Evolutionary conservation across 2,329 filamentous ascomycete species (phyloP).

Genomic region (Hypocrella siamensis): DNA sequence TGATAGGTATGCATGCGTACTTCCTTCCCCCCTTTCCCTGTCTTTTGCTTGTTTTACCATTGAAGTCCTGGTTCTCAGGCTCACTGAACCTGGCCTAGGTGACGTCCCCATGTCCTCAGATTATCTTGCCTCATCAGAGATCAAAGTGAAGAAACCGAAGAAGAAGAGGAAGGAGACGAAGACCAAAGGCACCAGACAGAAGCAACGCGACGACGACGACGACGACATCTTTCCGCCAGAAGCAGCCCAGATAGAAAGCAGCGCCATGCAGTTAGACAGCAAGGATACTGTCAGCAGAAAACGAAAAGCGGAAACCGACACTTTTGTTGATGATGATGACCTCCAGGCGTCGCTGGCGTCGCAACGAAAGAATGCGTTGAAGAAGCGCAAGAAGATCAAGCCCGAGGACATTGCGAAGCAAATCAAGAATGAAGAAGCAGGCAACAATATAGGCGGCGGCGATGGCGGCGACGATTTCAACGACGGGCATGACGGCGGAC

Average conservation of each 20-base stretch:
- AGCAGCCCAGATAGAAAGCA: conserved; percentile 21
- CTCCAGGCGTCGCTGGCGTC: conserved; percentile 71
- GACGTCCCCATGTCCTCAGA: conserved; percentile 45
- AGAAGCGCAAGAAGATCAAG: conserved; percentile 76
- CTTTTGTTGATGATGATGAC: conserved; percentile 82
- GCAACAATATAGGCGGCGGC: conserved; percentile 25
- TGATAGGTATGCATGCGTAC: conserved; percentile 29
- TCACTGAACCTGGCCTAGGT: conserved; percentile 8
- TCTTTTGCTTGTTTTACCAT: neutral
- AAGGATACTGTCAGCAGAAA: conserved; percentile 39
- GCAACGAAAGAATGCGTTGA: conserved; percentile 71
- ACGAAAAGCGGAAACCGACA: conserved; percentile 46
- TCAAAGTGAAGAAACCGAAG: conserved; percentile 91
- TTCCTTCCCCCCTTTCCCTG: neutral
- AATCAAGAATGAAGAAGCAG: conserved; percentile 46
- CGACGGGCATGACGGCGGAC: conserved; percentile 37
- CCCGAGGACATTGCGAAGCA: conserved; percentile 80
- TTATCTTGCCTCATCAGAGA: conserved; percentile 71
- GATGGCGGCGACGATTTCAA: conserved; percentile 1
- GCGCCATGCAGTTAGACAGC: conserved; percentile 63
- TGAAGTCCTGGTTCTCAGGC: no score
- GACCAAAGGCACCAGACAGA: conserved; percentile 58
- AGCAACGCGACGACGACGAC: conserved; percentile 48
- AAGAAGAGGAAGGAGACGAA: conserved; percentile 97
- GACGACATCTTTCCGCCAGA: conserved; percentile 40